Evolutionary conservation across 1,139 yeast species (phyloP), one percentile per base, ranked within the genome.

Genomic region (Yamadazyma buinensis): DNA sequence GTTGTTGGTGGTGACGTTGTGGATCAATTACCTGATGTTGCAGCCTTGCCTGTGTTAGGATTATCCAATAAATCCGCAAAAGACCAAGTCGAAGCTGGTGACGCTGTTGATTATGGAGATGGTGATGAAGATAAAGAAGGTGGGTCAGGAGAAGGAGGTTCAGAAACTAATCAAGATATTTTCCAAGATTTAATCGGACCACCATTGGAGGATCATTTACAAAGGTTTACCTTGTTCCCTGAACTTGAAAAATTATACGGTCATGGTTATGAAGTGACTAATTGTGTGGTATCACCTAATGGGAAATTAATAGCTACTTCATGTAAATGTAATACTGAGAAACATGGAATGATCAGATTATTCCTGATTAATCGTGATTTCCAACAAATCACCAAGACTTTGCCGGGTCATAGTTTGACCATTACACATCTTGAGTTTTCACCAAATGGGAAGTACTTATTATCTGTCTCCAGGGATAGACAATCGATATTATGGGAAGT

Each of bases 171-270:
- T 17, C 67, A 61, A n/a, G 78, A 74, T 29, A 56, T 71, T 4
- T 57, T 78, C 28, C 59, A 71, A 2, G 52, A 67, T 1, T 59
- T 84, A 33, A 43, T 46, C 0, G 53, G 61, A 1, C 95, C 95
- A 5, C 97, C 97, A 1, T 61, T 83, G 34, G 97, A 90, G 55
- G 95, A 88, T 51, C 85, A 85, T 42, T 67, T 94, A 26, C 98
- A 94, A 57, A 72, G 97, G 49, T 86, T 83, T 52, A 85, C 97
- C 0, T 69, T 94, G 38, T 94, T 94, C 80, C 98, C 98, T 0
- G 99, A 94, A 54, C 62, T 82, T 36, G 98, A 94, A 51, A 94
- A 94, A 55, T 62, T 94, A 32, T 94, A 92, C 52, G 98, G 98
- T 0, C 99, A 94, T 57, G 99, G 99, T 11, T 94, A 88, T 59